phyloP scores from a whole-genome alignment of 192 early-diverging fungal species.

The Coemansia sp. region DNA sequence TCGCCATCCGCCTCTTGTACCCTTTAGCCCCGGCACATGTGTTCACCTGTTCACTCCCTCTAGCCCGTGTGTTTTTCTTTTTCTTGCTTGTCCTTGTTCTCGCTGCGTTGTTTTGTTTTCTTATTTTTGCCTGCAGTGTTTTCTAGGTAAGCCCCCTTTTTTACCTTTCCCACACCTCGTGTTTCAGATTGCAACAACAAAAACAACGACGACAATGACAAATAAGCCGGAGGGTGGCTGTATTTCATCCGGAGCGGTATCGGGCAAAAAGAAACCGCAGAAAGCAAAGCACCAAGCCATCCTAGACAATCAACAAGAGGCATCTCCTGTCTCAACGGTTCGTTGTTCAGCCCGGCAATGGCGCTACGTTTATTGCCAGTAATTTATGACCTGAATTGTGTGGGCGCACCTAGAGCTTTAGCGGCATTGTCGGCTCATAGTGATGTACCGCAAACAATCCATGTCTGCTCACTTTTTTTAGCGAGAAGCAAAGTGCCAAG shows the following conservation, averaged over 20 bases:
- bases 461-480: not conserved
- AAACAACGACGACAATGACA: not conserved
- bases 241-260: conserved; percentile 3
- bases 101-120: not conserved
- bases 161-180: not conserved
- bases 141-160: not conserved
- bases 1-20: not conserved
- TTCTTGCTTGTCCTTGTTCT: not conserved
- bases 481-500: not conserved
- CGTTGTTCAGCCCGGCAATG: not conserved
- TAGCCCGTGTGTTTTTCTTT: not conserved
- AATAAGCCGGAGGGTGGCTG: not conserved
- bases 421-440: not conserved
- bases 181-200: not conserved
- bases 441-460: not conserved
- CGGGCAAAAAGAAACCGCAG: not conserved
- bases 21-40: not conserved
- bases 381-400: not conserved
- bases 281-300: not conserved
- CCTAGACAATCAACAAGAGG: not conserved
- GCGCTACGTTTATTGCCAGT: not conserved
- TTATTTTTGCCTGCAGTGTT: not conserved
- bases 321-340: not conserved
- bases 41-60: not conserved
- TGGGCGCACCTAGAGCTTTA: not conserved